Base-by-base conservation (phyloP, 2,329 filamentous ascomycete genomes). In the Arthrinium puccinioides region DNA sequence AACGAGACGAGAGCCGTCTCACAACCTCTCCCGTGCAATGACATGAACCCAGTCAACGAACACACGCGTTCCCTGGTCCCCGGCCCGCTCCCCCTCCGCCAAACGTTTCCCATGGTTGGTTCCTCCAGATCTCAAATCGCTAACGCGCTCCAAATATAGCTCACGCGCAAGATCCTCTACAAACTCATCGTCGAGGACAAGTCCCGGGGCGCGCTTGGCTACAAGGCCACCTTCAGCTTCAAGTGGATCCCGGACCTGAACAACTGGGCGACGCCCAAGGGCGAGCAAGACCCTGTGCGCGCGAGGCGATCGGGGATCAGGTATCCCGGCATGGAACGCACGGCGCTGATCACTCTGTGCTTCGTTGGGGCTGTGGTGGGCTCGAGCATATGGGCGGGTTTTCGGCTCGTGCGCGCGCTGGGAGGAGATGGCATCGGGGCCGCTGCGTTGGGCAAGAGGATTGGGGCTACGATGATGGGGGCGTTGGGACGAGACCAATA, bases 141-240 rank as follows among this genome's bases (percentile, higher is more conserved):
- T n/a, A n/a, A n/a, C n/a, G 9, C 10, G 9, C 10, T 14, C 28
- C 2, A 2, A n/a, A 14, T 8, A 9, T 6, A 61, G 57, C 38
- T 57, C 23, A 41, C 55, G 44, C 83, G 77, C 53, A 64, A 67
- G 18, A 57, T 81, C 4, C 71, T 83, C 44, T 83, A 76, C 55
- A 62, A 67, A 14, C 55, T 83, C 3, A 70, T 84, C 13, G 71
- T 81, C n/a, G 68, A 81, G 39, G 73, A 76, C 39, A 76, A 79
- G 37, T 52, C 54, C n/a, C 42, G 55, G 37, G 74, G 67, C 38
- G 83, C 79, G 0, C 64, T 89, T 7, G 76, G 81, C 1, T 64
- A 71, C 32, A 70, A 79, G 49, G 76, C 73, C 2, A 66, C 62
- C 8, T 88, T 87, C 51, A 75, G 82, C 15, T 83, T 88, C 59